Evolutionary conservation across 139 green algal genomes (phyloP).

Genomic region (Micractinium conductrix): DNA sequence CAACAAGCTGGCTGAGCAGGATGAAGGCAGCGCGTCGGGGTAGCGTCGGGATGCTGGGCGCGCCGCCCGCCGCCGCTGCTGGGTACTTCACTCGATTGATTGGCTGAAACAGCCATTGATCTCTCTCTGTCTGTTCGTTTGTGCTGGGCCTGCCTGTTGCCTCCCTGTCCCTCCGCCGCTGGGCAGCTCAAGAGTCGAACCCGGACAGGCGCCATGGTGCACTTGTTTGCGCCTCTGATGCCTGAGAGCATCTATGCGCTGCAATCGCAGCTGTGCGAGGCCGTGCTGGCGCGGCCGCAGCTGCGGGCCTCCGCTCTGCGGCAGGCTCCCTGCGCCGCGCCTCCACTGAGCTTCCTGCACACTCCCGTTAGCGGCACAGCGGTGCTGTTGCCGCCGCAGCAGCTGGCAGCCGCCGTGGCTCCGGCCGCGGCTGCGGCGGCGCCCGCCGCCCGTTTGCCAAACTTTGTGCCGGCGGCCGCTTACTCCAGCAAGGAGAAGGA

Average conservation of each 20-base stretch:
- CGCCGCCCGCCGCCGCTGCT: too few species aligned
- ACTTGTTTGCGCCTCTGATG: background rate
- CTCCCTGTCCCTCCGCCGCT: too few species aligned
- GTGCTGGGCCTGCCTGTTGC: too few species aligned
- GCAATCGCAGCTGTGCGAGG: background rate
- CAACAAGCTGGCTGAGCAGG: too few species aligned
- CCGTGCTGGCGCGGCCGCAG: background rate
- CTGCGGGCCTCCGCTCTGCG: background rate
- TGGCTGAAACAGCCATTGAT: too few species aligned
- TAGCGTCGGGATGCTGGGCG: too few species aligned
- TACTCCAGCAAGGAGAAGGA: constrained; percentile 49
- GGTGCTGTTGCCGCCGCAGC: background rate
- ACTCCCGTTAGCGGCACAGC: background rate
- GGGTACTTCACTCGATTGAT: too few species aligned
- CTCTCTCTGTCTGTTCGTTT: too few species aligned
- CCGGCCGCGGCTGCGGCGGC: background rate
- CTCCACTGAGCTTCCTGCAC: background rate
- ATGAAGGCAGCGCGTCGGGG: too few species aligned
- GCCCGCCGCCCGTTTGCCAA: constrained; percentile 12
- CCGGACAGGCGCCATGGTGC: too few species aligned
- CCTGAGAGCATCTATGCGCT: background rate
- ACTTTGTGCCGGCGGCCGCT: constrained; percentile 16
- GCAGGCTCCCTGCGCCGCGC: background rate
- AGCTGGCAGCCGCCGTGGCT: background rate
- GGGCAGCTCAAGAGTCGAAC: too few species aligned